phyloP scores from a whole-genome alignment of 1,284 basidiomycete genomes.

The Irpex sp. region DNA sequence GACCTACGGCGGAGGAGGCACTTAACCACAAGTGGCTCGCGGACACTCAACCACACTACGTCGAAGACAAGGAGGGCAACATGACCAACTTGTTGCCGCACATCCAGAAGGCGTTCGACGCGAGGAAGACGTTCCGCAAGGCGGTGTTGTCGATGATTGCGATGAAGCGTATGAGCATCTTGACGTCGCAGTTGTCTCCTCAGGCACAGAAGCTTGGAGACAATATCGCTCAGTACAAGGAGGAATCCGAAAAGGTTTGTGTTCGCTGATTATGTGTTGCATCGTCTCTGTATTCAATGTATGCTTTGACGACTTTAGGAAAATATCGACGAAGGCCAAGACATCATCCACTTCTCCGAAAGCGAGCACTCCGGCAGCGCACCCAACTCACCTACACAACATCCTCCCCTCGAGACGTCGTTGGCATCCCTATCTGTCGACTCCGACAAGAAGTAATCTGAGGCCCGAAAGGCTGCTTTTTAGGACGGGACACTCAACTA shows the following conservation, averaged over 20 bases:
- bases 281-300: background rate
- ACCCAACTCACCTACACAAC: constrained; percentile 1
- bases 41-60: constrained; percentile 63
- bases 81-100: constrained; percentile 85
- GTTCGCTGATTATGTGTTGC: background rate
- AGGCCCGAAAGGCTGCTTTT: background rate
- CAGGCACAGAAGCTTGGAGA: constrained; percentile 53
- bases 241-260: constrained; percentile 72
- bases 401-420: constrained; percentile 7
- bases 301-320: background rate
- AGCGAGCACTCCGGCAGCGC: background rate
- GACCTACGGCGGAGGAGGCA: constrained; percentile 75
- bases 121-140: constrained; percentile 84
- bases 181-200: constrained; percentile 39
- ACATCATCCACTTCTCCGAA: constrained; percentile 9
- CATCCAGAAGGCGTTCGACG: constrained; percentile 87
- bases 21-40: constrained; percentile 82
- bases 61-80: constrained; percentile 60
- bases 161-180: constrained; percentile 71
- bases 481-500: background rate
- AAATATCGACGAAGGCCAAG: constrained; percentile 17
- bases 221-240: constrained; percentile 71
- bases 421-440: constrained; percentile 8
- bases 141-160: constrained; percentile 85
- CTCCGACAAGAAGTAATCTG: background rate